A percentile compares a stretch with the other conserved stretches of the same genome.
Conservation (phyloP, 1,139 yeast genomes). For the Candida sp. region DNA sequence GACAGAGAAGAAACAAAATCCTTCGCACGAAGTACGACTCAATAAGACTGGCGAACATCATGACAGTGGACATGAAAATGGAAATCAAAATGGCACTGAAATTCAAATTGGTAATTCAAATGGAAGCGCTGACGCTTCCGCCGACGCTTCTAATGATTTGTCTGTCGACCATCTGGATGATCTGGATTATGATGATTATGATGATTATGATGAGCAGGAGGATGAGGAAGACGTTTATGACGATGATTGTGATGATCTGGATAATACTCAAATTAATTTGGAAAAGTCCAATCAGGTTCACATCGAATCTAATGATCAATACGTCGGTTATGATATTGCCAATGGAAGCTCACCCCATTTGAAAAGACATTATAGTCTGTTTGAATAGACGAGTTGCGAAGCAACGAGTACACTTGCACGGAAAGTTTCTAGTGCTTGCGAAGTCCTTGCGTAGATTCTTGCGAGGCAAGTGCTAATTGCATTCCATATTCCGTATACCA, state of each 20-base stretch:
- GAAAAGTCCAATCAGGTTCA: constrained; percentile 7
- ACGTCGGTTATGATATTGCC: constrained; percentile 24
- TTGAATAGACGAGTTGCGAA: neutral
- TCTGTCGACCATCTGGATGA: constrained; percentile 5
- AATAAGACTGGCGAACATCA: too few species aligned
- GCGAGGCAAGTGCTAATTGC: too few species aligned
- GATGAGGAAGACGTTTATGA: constrained; percentile 10
- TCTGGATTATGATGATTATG: constrained; percentile 8
- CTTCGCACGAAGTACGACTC: too few species aligned
- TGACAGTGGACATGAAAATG: too few species aligned
- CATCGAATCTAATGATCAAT: neutral
- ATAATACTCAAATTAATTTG: constrained; percentile 8
- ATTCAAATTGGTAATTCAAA: constrained; percentile 2
- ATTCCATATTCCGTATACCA: too few species aligned
- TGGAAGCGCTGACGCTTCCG: too few species aligned
- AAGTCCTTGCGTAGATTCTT: too few species aligned
- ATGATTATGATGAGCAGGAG: constrained; percentile 8
- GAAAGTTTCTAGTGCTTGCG: too few species aligned
- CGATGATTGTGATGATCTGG: constrained; percentile 9
- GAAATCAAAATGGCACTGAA: too few species aligned
- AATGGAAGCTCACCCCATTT: constrained; percentile 37
- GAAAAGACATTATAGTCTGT: constrained; percentile 20
- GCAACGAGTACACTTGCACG: too few species aligned
- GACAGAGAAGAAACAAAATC: too few species aligned
- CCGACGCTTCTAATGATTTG: constrained; percentile 4